Evolutionary conservation across 1,139 yeast genomes (phyloP).

Genomic region (Suhomyces coccinellae): DNA sequence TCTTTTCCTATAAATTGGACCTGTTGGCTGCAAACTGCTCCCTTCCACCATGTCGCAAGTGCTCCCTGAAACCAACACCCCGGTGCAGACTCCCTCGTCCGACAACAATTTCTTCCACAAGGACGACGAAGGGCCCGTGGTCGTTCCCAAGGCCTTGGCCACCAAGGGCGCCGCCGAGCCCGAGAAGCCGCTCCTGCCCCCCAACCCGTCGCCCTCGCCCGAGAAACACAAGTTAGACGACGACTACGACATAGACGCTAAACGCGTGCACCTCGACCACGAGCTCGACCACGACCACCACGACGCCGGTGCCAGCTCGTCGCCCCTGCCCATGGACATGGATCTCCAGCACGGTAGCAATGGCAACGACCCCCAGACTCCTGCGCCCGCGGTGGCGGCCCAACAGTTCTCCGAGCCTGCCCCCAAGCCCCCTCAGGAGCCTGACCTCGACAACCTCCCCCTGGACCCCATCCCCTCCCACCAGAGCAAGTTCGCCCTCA

Average conservation of each 20-base stretch:
- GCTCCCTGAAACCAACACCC: constrained; percentile 37
- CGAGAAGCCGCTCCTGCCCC: constrained; percentile 47
- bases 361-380: constrained; percentile 2
- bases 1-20: constrained; percentile 3
- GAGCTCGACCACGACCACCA: constrained; percentile 5
- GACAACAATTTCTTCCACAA: constrained; percentile 26
- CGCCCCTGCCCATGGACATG: not conserved
- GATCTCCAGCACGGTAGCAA: not conserved
- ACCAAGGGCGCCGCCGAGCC: constrained; percentile 19
- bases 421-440: constrained; percentile 70
- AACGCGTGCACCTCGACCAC: constrained; percentile 25
- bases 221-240: constrained; percentile 38
- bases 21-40: constrained; percentile 11
- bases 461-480: constrained; percentile 78
- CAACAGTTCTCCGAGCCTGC: constrained; percentile 52
- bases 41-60: constrained; percentile 15
- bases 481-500: constrained; percentile 70
- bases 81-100: constrained; percentile 44
- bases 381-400: constrained; percentile 19
- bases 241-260: constrained; percentile 19
- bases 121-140: constrained; percentile 16
- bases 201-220: constrained; percentile 48
- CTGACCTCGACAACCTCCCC: constrained; percentile 70
- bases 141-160: constrained; percentile 14
- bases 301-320: not conserved